Evolutionary conservation across 345 rosid species (phyloP).

Genomic region (Euphorbia peplus): DNA sequence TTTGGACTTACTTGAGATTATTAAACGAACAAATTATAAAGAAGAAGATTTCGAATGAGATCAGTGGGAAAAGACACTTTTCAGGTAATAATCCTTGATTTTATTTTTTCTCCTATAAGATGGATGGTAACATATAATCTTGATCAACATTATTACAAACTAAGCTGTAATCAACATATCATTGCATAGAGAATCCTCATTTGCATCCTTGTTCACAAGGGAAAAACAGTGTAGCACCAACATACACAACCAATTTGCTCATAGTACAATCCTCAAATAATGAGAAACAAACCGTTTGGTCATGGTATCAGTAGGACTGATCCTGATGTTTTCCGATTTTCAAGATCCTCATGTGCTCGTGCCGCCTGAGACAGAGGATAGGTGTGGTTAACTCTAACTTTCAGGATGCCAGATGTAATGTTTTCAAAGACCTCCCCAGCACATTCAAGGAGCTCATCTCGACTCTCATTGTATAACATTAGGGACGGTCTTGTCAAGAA

Average conservation of each 20-base stretch:
- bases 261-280: not conserved
- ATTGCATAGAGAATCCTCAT: no score
- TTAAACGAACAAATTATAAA: no score
- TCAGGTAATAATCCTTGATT: no score
- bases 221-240: not conserved
- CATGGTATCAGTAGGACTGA: slow-evolving; percentile 75
- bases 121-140: no score
- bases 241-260: not conserved
- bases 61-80: no score
- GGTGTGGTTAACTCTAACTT: slow-evolving; percentile 62
- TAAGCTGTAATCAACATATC: no score
- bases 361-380: slow-evolving; percentile 73
- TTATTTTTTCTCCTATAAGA: no score
- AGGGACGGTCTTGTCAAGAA: slow-evolving; percentile 80
- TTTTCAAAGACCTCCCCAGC: slow-evolving; percentile 72
- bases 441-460: slow-evolving; percentile 71
- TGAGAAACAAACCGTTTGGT: slow-evolving; percentile 9
- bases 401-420: slow-evolving; percentile 55
- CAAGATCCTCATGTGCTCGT: slow-evolving; percentile 73
- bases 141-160: no score
- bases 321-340: slow-evolving; percentile 65
- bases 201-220: not conserved
- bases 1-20: no score
- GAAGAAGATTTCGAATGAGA: no score
- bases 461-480: slow-evolving; percentile 61